Percentiles rank a stretch among this genome's conserved stretches.
Evolutionary conservation across 2,329 filamentous ascomycete genomes (phyloP).

Genomic region (Calonectria crousiana): DNA sequence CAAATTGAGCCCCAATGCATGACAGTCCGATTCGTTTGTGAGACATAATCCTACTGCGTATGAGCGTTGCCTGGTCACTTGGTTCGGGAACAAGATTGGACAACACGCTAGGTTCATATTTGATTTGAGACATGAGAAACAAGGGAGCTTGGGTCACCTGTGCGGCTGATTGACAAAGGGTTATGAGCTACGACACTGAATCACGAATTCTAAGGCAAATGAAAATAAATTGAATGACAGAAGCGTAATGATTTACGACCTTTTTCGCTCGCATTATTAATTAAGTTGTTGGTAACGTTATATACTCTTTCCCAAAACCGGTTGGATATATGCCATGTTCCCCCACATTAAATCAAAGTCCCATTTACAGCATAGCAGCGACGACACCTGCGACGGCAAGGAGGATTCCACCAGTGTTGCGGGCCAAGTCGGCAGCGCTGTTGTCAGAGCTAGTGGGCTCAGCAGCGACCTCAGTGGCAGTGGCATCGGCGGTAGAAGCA

Average conservation of each 20-base stretch:
- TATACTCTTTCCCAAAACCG: constrained; percentile 28
- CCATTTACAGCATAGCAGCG: constrained; percentile 51
- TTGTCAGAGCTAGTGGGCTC: constrained; percentile 36
- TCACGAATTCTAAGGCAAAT: neutral
- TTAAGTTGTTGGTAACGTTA: constrained; percentile 40
- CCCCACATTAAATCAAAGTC: constrained; percentile 12
- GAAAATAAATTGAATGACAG: neutral
- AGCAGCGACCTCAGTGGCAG: constrained; percentile 33
- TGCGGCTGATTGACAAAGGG: neutral
- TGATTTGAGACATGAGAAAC: neutral
- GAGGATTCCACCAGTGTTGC: constrained; percentile 50
- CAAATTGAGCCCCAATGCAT: constrained; percentile 27
- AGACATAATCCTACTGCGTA: neutral
- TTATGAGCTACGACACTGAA: neutral
- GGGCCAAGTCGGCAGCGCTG: constrained; percentile 46
- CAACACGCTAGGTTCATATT: neutral
- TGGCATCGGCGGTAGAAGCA: constrained; percentile 34
- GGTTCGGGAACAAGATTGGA: too few species aligned
- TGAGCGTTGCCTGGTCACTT: neutral
- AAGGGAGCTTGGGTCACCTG: too few species aligned
- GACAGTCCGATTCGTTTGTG: neutral
- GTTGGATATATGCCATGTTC: constrained; percentile 29
- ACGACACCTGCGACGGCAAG: constrained; percentile 54
- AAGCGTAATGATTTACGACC: neutral
- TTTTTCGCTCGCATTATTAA: constrained; percentile 36